phyloP scores from a whole-genome alignment of 495 filamentous ascomycete species.

The Aspergillus egyptiacus region DNA sequence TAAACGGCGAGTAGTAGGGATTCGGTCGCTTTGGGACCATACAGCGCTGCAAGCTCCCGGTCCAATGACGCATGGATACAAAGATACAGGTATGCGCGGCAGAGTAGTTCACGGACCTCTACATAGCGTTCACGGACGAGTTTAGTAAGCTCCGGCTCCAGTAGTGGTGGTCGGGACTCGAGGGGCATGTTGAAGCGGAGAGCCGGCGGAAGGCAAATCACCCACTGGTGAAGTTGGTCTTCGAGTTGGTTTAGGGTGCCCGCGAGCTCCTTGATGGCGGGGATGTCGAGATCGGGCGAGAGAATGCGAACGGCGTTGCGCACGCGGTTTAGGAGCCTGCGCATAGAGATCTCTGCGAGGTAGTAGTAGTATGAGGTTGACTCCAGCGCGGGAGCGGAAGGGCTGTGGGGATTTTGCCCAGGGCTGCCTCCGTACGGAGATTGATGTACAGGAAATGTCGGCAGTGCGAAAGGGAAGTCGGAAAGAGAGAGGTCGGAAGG shows the following conservation, averaged over 20 bases:
- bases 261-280: slow-evolving; percentile 23
- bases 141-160: slow-evolving; percentile 31
- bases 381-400: slow-evolving; percentile 22
- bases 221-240: slow-evolving; percentile 34
- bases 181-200: slow-evolving; percentile 31
- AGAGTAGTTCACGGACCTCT: slow-evolving; percentile 36
- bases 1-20: slow-evolving; percentile 23
- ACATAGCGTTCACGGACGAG: slow-evolving; percentile 34
- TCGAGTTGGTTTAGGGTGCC: slow-evolving; percentile 28
- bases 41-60: slow-evolving; percentile 15
- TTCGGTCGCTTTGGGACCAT: slow-evolving; percentile 26
- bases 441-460: slow-evolving; percentile 24
- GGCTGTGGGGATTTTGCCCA: slow-evolving; percentile 17
- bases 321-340: slow-evolving; percentile 33
- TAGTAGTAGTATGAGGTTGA: slow-evolving; percentile 34
- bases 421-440: slow-evolving; percentile 10
- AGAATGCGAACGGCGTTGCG: slow-evolving; percentile 31
- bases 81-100: slow-evolving; percentile 34
- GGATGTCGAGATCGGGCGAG: slow-evolving; percentile 23
- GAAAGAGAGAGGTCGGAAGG: slow-evolving; percentile 28
- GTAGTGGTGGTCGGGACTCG: slow-evolving; percentile 16
- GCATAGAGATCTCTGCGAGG: slow-evolving; percentile 35
- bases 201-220: slow-evolving; percentile 27
- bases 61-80: slow-evolving; percentile 24
- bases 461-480: slow-evolving; percentile 32